Evolutionary conservation across 805 yeast species (phyloP), one percentile per base, ranked within the genome.

Genomic region (Saccharomycopsis oosterbeekiorum): DNA sequence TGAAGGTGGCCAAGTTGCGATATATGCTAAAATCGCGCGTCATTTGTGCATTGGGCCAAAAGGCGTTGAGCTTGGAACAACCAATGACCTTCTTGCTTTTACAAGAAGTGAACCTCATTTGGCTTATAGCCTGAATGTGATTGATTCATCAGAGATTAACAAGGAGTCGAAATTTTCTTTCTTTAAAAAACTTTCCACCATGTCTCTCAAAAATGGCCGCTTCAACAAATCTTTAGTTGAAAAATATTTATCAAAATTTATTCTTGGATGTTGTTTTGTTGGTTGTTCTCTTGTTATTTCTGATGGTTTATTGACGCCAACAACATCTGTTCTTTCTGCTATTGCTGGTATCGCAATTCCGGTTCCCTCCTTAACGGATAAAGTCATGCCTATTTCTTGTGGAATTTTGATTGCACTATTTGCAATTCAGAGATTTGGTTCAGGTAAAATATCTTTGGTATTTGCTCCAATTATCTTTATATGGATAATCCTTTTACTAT

Each of bases 1-100:
- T 55, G 85, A 83, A 68, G 86, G 87, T 64, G 86, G 87, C 0
- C 85, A 81, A 63, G 78, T 83, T 40, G 86, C 87, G n/a, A 77
- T 83, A 53, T 83, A 82, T 65, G 80, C 85, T 24, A 81, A 81
- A 67, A 75, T 82, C 40, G 83, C 85, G 4, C 72, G 83, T 50
- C 71, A 73, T 42, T 69, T 82, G 64, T 75, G 75, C 43, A 71
- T 80, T 57, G 82, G 80, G 14, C 81, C 80, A 1, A 70, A 68
- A 53, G 80, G 82, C 29, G 80, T 77, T 3, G 67, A 67, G 36
- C 73, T 79, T 0, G 79, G 80, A 37, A 70, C 67, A 1, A 63
- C 64, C n/a, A 74, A 72, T 53, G 76, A 74, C 60, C 60, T 70
- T 53, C 62, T 73, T 24, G 58, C 69, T 10, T 67, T 75, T 21